phyloP scores from a whole-genome alignment of 768 basidiomycete species.

The Collybia mongolica region DNA sequence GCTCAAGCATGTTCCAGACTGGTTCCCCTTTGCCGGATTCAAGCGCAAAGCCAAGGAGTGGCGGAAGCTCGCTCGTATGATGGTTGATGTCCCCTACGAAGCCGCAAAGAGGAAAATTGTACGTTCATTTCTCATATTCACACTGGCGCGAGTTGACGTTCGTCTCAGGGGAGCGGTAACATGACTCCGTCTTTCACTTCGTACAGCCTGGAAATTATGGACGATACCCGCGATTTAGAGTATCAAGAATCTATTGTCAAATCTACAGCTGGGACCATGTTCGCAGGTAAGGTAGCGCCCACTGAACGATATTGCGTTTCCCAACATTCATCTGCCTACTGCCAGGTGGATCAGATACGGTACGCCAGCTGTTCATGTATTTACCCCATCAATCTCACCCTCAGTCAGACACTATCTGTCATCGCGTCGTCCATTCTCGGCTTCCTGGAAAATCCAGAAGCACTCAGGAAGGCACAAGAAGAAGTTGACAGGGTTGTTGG shows the following conservation, averaged over 20 bases:
- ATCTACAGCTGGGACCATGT: constrained; percentile 22
- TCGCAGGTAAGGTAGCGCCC: constrained; percentile 15
- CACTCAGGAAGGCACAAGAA: constrained; percentile 24
- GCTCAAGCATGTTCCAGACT: constrained; percentile 32
- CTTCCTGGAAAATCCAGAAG: constrained; percentile 25
- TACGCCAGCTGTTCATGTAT: constrained; percentile 8
- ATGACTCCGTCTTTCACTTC: constrained; percentile 19
- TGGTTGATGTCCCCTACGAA: constrained; percentile 23
- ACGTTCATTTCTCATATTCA: not conserved
- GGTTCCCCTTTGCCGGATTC: constrained; percentile 36
- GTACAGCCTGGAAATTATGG: constrained; percentile 16
- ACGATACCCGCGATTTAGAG: constrained; percentile 8
- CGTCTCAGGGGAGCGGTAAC: constrained; percentile 14
- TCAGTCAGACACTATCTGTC: constrained; percentile 20
- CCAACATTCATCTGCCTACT: not conserved
- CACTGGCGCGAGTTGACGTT: no score
- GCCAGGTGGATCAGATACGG: constrained; percentile 28
- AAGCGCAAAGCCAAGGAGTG: constrained; percentile 28
- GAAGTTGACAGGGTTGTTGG: constrained; percentile 31
- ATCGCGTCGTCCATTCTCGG: constrained; percentile 25
- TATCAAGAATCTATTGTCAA: constrained; percentile 19
- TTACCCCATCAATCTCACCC: not conserved
- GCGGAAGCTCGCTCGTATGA: constrained; percentile 11
- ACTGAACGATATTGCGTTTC: not conserved
- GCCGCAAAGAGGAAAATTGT: constrained; percentile 16